Evolutionary conservation across 73 alveolate genomes (phyloP), one percentile per base, ranked within the genome.

Genomic region (Paramecium sexaurelia): DNA sequence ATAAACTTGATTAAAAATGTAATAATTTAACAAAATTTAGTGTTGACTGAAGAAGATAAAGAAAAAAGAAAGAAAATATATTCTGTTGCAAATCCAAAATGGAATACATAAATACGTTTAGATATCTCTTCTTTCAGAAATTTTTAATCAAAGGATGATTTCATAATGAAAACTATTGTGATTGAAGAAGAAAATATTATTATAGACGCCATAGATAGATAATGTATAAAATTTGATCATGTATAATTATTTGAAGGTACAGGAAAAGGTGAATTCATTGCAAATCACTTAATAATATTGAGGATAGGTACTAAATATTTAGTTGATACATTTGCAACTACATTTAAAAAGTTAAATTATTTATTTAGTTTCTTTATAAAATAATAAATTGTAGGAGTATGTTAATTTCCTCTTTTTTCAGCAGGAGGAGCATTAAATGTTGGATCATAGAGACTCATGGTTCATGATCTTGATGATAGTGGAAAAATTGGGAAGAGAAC

Each of bases 281-380:
- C 87, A 9, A 73, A 73, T 73, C 87, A 73, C 35, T 35, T n/a
- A 29, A 35, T 73, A 8, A 73, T 73, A n/a, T 73, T 73, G 15
- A 73, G 87, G 15, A 37, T 73, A 13, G 87, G 87, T 29, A 73
- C 61, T 37, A 73, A 35, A 73, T 73, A 73, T 73, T 37, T 73
- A 35, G n/a, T 35, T 0, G 87, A 73, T 35, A 35, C 45, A 3
- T 73, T 73, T 22, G 4, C 66, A n/a, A 20, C 56, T 35, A 37
- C 55, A 17, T 35, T 20, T 73, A 73, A 73, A 33, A 73, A 35
- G n/a, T 37, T 73, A n/a, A 73, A 32, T 35, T 73, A 73, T 73
- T 13, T 73, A 10, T 37, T 73, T 35, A 32, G 57, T 20, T 73
- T 35, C 35, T 73, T 29, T 20, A 35, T 29, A 3, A 20, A 37